Evolutionary conservation across 1,284 basidiomycete genomes (phyloP).

Genomic region (Coriolopsis trogii): DNA sequence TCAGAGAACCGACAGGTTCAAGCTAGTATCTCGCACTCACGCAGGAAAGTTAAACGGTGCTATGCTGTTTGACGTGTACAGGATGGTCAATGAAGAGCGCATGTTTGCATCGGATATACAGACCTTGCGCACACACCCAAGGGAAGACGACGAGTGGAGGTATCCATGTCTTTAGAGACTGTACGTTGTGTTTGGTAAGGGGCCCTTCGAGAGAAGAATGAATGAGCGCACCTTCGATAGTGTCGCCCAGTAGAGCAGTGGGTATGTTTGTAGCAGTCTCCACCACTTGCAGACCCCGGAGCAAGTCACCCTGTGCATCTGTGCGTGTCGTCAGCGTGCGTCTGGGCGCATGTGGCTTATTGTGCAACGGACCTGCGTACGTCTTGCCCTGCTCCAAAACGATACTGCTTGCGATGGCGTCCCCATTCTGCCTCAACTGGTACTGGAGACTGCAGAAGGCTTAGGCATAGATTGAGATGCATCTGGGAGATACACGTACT

Average conservation of each 20-base stretch:
- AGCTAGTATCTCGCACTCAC: too few species aligned
- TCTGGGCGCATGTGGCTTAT: background rate
- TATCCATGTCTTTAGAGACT: slow-evolving; percentile 98
- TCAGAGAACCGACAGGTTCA: too few species aligned
- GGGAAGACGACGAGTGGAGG: slow-evolving; percentile 79
- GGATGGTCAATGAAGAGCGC: background rate
- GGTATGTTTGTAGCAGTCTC: slow-evolving; percentile 89
- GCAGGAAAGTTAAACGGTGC: slow-evolving; percentile 95
- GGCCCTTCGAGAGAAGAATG: background rate
- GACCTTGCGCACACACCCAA: slow-evolving; percentile 80
- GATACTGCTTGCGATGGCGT: slow-evolving; percentile 76
- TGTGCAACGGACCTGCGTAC: slow-evolving; percentile 56
- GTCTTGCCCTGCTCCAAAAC: slow-evolving; percentile 94
- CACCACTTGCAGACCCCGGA: slow-evolving; percentile 94
- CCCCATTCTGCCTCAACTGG: slow-evolving; percentile 76
- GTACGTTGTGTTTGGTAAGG: background rate
- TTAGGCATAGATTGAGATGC: background rate
- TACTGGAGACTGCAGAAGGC: slow-evolving; percentile 66
- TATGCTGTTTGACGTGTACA: slow-evolving; percentile 53
- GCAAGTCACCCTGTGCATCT: slow-evolving; percentile 95
- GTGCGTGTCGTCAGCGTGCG: slow-evolving; percentile 8
- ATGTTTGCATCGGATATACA: too few species aligned
- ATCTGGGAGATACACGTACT: slow-evolving; percentile 50
- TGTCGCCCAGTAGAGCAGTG: slow-evolving; percentile 84
- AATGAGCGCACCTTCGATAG: slow-evolving; percentile 74